Evolutionary conservation across 306 rosid genomes (phyloP), one percentile per base, ranked within the genome.

Genomic region (Benincasa hispida): DNA sequence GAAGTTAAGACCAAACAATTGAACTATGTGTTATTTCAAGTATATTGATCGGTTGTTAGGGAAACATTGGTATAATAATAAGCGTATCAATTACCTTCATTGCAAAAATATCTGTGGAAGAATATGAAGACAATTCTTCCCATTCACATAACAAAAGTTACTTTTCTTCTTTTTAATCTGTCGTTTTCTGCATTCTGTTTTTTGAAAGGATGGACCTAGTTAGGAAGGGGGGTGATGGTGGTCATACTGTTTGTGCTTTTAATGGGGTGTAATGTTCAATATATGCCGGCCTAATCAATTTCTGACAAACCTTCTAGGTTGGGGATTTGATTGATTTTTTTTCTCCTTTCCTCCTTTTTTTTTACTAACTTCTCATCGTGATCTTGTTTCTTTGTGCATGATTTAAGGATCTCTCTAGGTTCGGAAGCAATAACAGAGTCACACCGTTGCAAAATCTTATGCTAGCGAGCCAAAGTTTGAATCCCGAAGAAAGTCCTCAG

Each of bases 381-480:
- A 50, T 48, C 45, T 24, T 48, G 45, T 72, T 48, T 50, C 76
- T 72, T 3, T 27, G 47, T 51, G 47, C 24, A 48, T 30, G 37
- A 25, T 35, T 72, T 4, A 30, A 72, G 76, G 61, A 48, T 28
- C 28, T 25, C 47, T 48, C 59, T 27, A 28, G 61, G 76, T 32
- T 50, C 22, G 28, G 39, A 32, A 51, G 47, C 45, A 50, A 51
- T 51, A 72, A 34, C 15, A 51, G 59, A 51, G 76, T 39, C 45
- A 51, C 60, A 19, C 34, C 13, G 2, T 27, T 18, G 42, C 45
- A 51, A 72, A 72, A 78, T 81, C 28, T 37, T 78, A 63, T 81
- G 37, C 85, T 80, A 35, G 85, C 79, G 79, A 82, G 75, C 63
- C 78, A 27, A 67, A 78, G 35, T 72, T 74, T 82, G 61, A 80